These are phyloP conservation scores for Porcisia hertigi DNA, from an alignment of 208 protist genomes.

Conservation along the genomic window DNA sequence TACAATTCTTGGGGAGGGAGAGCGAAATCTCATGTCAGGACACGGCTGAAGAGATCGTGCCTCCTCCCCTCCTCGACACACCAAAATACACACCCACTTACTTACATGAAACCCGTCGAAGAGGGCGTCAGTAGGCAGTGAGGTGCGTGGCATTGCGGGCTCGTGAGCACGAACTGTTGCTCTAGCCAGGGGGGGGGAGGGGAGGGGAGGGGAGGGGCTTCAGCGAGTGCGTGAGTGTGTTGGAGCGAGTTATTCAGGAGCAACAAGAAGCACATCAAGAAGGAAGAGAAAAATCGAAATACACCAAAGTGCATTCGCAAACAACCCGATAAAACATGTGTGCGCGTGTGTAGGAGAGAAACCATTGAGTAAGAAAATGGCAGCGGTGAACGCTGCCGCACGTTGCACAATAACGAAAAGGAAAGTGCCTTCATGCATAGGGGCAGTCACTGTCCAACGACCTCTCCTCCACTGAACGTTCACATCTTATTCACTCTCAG, in stretches of 20 bases:
- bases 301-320: not conserved
- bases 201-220: too few species aligned
- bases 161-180: too few species aligned
- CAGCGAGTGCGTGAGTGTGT: not conserved
- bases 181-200: too few species aligned
- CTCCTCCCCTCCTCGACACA: too few species aligned
- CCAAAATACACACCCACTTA: too few species aligned
- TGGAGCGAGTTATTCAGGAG: not conserved
- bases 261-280: not conserved
- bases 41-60: too few species aligned
- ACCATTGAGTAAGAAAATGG: not conserved
- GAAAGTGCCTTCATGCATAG: not conserved
- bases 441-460: not conserved
- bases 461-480: not conserved
- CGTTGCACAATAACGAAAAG: not conserved
- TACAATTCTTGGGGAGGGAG: too few species aligned
- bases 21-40: too few species aligned
- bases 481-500: not conserved
- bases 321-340: not conserved
- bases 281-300: not conserved
- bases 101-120: too few species aligned
- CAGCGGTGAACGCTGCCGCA: not conserved
- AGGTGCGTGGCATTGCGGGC: too few species aligned
- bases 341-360: not conserved
- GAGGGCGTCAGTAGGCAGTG: too few species aligned